A percentile compares a stretch with the other conserved stretches of the same genome.
phyloP scores from a whole-genome alignment of 805 yeast genomes.

The Sugiyamaella americana region DNA sequence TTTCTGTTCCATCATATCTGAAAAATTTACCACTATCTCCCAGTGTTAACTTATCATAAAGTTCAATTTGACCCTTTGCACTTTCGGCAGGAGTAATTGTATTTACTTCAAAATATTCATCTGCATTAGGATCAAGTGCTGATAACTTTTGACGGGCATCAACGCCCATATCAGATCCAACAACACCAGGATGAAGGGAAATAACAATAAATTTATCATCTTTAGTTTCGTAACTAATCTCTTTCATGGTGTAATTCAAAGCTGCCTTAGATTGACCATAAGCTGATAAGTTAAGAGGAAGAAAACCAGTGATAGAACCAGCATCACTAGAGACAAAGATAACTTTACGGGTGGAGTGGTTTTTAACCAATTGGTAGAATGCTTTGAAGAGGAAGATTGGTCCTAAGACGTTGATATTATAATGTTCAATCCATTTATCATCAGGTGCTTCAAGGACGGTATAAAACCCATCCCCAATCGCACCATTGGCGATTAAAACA shows the following conservation, averaged over 20 bases:
- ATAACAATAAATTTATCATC: slow-evolving; percentile 29
- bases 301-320: slow-evolving; percentile 1
- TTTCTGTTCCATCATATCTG: too few species aligned
- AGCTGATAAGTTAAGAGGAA: slow-evolving; percentile 2
- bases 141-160: too few species aligned
- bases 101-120: too few species aligned
- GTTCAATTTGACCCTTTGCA: too few species aligned
- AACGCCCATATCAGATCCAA: too few species aligned
- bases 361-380: slow-evolving; percentile 9
- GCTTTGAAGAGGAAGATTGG: slow-evolving; percentile 3
- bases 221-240: slow-evolving; percentile 27
- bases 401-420: slow-evolving; percentile 3
- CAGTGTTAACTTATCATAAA: too few species aligned
- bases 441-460: slow-evolving; percentile 9
- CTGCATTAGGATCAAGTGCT: too few species aligned
- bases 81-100: too few species aligned
- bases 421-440: background rate
- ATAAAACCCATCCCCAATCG: background rate
- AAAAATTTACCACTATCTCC: too few species aligned
- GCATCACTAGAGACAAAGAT: slow-evolving; percentile 5
- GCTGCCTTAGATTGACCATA: slow-evolving; percentile 38
- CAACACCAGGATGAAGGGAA: slow-evolving; percentile 38
- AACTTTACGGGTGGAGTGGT: slow-evolving; percentile 6
- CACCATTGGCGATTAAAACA: slow-evolving; percentile 23
- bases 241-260: slow-evolving; percentile 29